These are phyloP conservation scores for Trametes villosa DNA, from an alignment of 768 basidiomycete species.

Conservation along the genomic window DNA sequence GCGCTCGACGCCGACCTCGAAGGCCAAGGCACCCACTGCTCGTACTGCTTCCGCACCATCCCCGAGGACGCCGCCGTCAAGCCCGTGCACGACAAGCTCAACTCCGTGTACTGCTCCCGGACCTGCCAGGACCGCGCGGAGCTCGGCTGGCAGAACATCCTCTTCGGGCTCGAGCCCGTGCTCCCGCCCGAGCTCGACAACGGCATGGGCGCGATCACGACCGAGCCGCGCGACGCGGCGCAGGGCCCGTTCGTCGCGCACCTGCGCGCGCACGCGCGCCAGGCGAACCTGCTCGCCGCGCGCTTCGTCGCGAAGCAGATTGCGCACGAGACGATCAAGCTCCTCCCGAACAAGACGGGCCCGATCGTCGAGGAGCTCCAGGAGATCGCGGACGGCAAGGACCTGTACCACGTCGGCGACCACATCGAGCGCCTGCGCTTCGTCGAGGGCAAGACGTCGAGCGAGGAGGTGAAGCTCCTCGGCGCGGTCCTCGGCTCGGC, in stretches of 20 bases:
- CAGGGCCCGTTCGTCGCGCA: slow-evolving; percentile 63
- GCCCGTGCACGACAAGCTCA: slow-evolving; percentile 54
- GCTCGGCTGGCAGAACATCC: slow-evolving; percentile 64
- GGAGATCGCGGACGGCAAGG: slow-evolving; percentile 49
- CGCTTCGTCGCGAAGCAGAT: slow-evolving; percentile 78
- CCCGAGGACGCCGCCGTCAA: slow-evolving; percentile 49
- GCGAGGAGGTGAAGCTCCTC: slow-evolving; percentile 56
- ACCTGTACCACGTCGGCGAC: slow-evolving; percentile 71
- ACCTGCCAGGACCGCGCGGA: slow-evolving; percentile 62
- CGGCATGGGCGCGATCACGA: slow-evolving; percentile 35
- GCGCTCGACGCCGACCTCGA: slow-evolving; percentile 76
- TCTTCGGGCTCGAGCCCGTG: slow-evolving; percentile 70
- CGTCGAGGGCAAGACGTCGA: slow-evolving; percentile 54
- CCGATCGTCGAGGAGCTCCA: slow-evolving; percentile 29
- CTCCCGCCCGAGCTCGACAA: slow-evolving; percentile 51
- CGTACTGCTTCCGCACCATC: slow-evolving; percentile 70
- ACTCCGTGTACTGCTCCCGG: slow-evolving; percentile 73
- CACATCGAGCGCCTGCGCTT: slow-evolving; percentile 78
- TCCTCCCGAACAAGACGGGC: slow-evolving; percentile 39
- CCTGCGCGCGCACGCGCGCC: slow-evolving; percentile 51
- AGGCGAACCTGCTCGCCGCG: slow-evolving; percentile 62
- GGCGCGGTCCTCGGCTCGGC: slow-evolving; percentile 59
- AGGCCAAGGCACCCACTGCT: slow-evolving; percentile 68
- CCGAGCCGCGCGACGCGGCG: slow-evolving; percentile 54
- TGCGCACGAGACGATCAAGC: slow-evolving; percentile 61